A percentile compares a stretch with the other conserved stretches of the same genome.
These are phyloP conservation scores for Pseudodiploospora longispora DNA, from an alignment of 2,329 filamentous ascomycete species.

Conservation along the genomic window DNA sequence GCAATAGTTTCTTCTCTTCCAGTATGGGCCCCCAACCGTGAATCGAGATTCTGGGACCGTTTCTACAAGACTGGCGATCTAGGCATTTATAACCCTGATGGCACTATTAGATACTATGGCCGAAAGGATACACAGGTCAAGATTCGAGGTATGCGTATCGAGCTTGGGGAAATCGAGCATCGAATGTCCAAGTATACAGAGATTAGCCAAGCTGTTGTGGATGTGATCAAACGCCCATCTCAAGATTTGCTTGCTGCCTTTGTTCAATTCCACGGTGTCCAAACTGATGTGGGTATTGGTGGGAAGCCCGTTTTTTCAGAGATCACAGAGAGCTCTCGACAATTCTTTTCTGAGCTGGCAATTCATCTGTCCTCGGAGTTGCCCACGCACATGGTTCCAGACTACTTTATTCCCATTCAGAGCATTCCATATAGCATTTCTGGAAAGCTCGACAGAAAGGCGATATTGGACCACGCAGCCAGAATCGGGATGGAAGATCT, in stretches of 20 bases:
- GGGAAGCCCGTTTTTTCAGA: not conserved
- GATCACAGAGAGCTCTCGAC: not conserved
- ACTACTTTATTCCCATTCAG: not conserved
- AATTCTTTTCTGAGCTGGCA: not conserved
- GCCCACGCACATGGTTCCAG: conserved; percentile 4
- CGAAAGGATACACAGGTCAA: too few relatives aligned
- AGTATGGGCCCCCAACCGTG: too few relatives aligned
- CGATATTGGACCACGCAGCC: not conserved
- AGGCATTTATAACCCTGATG: too few relatives aligned
- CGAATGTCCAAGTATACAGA: conserved; percentile 1
- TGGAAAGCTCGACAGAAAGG: not conserved
- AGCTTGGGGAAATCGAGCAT: conserved; percentile 6
- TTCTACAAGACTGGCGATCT: too few relatives aligned
- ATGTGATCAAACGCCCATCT: too few relatives aligned
- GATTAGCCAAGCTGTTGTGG: not conserved
- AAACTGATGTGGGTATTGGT: too few relatives aligned
- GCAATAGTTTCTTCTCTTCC: too few relatives aligned
- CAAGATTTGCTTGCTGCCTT: too few relatives aligned
- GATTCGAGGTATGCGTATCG: not conserved
- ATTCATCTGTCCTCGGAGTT: not conserved
- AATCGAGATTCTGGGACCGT: too few relatives aligned
- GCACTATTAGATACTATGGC: too few relatives aligned
- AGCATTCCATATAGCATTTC: conserved; percentile 1
- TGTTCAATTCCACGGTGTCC: too few relatives aligned
- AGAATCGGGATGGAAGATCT: not conserved